A percentile compares a stretch with the other conserved stretches of the same genome.
Conservation (phyloP, 805 yeast genomes). For the Kockiozyma suomiensis region DNA sequence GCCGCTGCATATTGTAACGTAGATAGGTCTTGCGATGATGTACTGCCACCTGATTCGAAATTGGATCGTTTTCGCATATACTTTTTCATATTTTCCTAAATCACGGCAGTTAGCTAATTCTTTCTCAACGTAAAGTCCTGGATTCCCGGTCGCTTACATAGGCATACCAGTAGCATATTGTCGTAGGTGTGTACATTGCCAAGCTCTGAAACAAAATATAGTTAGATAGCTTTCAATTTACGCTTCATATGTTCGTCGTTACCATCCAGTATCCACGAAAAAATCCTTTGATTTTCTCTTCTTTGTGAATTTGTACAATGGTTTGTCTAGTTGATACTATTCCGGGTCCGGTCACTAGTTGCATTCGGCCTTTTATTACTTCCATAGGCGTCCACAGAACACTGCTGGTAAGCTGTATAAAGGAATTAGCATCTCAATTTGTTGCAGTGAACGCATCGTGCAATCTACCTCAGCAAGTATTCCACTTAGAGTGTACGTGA, state of each 20-base stretch:
- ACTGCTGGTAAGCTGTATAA: conserved; percentile 40
- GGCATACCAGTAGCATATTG: conserved; percentile 27
- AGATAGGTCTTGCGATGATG: conserved; percentile 11
- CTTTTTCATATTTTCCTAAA: conserved; percentile 38
- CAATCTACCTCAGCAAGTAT: conserved; percentile 21
- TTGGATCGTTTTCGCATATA: conserved; percentile 1
- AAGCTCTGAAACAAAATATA: no score
- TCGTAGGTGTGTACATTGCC: conserved; percentile 27
- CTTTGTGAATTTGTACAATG: conserved; percentile 47
- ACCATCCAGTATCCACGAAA: conserved; percentile 68
- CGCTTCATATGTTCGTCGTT: no score
- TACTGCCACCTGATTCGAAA: no score
- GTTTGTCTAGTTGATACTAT: conserved; percentile 30
- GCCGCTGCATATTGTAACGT: conserved; percentile 22
- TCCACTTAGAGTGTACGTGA: conserved; percentile 20
- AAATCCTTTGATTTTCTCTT: conserved; percentile 76
- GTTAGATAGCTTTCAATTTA: no score
- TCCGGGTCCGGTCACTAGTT: conserved; percentile 37
- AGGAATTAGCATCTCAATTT: neutral
- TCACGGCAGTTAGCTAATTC: neutral
- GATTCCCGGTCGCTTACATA: conserved; percentile 10
- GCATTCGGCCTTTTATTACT: conserved; percentile 51
- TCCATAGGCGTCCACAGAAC: conserved; percentile 51
- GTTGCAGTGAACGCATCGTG: neutral
- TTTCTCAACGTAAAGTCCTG: neutral